Base-by-base conservation (phyloP, 345 rosid species). In the Eucalyptus caleyi region DNA sequence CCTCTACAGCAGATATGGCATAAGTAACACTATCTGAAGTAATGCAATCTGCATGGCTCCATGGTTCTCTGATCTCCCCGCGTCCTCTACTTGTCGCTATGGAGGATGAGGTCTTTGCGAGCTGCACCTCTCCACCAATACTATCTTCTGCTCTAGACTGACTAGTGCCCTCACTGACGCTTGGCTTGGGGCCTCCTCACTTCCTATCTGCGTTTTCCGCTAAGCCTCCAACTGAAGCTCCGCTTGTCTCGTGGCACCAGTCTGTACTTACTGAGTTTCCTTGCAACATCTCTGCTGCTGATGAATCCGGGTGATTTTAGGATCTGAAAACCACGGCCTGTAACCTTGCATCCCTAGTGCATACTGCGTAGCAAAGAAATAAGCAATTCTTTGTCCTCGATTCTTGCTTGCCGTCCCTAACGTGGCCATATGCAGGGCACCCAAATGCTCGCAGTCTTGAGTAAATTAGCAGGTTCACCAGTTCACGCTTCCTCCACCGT, bases 331-430 rank as follows among this genome's bases (percentile, higher is more conserved):
- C 67, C 67, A 12, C 4, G 32, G 0, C 67, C n/a, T 12, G 67
- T 60, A 26, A 60, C 8, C 67, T 60, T 60, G 0, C 67, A 60
- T 60, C 32, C 32, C 67, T 27, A 11, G 67, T 60, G 67, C 32
- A 0, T 26, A 60, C 15, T 60, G 67, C 67, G 6, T 26, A 26
- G 67, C 67, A 60, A 5, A 60, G 67, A 6, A 5, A 27, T 27
- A 27, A 0, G 32, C 67, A 60, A 5, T 60, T 60, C 8, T 5
- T 60, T 0, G 0, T 27, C 67, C 32, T 60, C 16, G 32, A 16
- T 27, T 60, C 67, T 27, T 3, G 67, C 67, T 26, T 60, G 11
- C 4, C 7, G 67, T 60, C 67, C 8, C 3, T 11, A 26, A 23
- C 67, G 27, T 60, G 1, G 67, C 67, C 67, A 3, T 60, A 60